Evolutionary conservation across 257 asterid genomes (phyloP), one percentile per base, ranked within the genome.

Genomic region (Solanum phureja): DNA sequence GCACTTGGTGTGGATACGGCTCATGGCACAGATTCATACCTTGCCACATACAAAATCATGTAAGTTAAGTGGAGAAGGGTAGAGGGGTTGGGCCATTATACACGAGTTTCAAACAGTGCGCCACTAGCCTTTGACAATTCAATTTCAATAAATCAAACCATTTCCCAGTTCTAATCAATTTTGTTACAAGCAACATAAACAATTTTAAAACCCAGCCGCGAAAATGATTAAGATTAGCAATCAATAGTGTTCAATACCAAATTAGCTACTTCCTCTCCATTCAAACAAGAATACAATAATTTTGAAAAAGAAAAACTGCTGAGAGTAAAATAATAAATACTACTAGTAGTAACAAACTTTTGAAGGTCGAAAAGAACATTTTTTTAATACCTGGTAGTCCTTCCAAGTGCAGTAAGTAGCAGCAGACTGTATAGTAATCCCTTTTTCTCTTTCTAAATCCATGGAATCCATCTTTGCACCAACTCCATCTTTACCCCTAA

Each of bases 391-490:
- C 98, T 97, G 98, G 88, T 92, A 96, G 88, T 93, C 99, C 88
- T 92, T 95, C 99, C 99, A 97, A 89, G 90, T 94, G 88, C 99
- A 97, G 88, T 96, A 96, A 13, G 99, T 97, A 73, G 99, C 99
- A 56, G 99, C 99, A 24, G 99, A 96, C 87, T 97, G 99, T 42
- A 97, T 96, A 31, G 99, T 96, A 84, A 97, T 97, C 91, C 99
- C 99, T 87, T 97, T 97, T 89, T 97, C 99, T 85, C 99, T 94
- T 93, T 97, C 99, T 92, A 97, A 94, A 90, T 96, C 99, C 99
- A 96, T 97, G 31, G 99, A 96, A 89, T 97, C 99, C 99, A 97
- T 97, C 84, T 97, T 97, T 37, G 99, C 99, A 9, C 99, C 99
- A 38, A 97, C 98, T 64, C 99, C 99, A 90, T 97, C 99, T 92